Conservation (phyloP, 2,329 filamentous ascomycete species). For the Microcyclospora tardicrescens region DNA sequence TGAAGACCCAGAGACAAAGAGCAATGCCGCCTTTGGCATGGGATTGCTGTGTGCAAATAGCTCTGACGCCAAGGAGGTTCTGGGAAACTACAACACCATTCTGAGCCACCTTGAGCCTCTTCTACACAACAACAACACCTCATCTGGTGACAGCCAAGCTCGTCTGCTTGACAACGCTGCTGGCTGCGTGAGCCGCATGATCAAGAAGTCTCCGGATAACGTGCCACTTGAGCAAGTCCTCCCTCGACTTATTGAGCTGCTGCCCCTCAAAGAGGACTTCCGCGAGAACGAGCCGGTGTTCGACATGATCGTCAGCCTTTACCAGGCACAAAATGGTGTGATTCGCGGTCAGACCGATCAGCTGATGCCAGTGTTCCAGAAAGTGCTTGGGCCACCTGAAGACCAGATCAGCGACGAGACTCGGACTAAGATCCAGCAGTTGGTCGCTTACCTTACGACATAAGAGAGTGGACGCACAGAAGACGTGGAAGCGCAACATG, state of each 20-base stretch:
- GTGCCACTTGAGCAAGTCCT: conserved; percentile 73
- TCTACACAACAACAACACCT: conserved; percentile 38
- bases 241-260: conserved; percentile 61
- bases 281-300: conserved; percentile 95
- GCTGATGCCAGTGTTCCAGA: conserved; percentile 57
- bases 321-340: conserved; percentile 55
- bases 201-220: conserved; percentile 71
- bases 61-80: conserved; percentile 56
- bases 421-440: conserved; percentile 50
- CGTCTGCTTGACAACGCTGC: conserved; percentile 86
- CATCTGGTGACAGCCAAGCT: conserved; percentile 42
- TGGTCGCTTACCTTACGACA: conserved; percentile 38
- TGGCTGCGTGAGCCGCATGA: conserved; percentile 84
- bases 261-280: conserved; percentile 84
- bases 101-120: conserved; percentile 77
- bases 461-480: background rate
- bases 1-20: conserved; percentile 82
- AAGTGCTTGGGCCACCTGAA: conserved; percentile 57
- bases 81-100: conserved; percentile 63
- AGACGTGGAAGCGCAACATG: background rate
- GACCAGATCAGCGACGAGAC: conserved; percentile 66
- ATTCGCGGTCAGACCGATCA: conserved; percentile 57
- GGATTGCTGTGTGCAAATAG: conserved; percentile 78
- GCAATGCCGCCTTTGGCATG: conserved; percentile 84
- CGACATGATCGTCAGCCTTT: conserved; percentile 78